These are phyloP conservation scores for Dioscorea cayenensis DNA, from an alignment of 116 monocot species.

Conservation along the genomic window DNA sequence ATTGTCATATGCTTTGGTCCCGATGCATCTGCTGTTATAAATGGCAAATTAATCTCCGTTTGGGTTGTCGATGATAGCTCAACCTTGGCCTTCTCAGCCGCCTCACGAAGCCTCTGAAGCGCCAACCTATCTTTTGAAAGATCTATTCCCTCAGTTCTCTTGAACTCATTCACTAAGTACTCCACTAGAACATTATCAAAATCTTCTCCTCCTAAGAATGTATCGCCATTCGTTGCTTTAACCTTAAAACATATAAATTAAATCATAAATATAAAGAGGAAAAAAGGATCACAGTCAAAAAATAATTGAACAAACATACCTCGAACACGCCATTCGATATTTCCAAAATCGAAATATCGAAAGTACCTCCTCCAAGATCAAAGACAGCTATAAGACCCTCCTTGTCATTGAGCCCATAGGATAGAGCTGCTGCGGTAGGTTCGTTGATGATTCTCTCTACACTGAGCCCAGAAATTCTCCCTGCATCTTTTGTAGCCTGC, in stretches of 20 bases:
- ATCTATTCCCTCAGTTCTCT: slow-evolving; percentile 15
- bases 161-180: slow-evolving; percentile 19
- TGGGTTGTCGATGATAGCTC: slow-evolving; percentile 23
- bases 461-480: slow-evolving; percentile 16
- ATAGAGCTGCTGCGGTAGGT: slow-evolving; percentile 23
- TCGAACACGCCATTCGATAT: slow-evolving; percentile 14
- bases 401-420: slow-evolving; percentile 21
- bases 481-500: slow-evolving; percentile 21
- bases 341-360: slow-evolving; percentile 12
- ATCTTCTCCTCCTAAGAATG: slow-evolving; percentile 25
- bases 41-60: slow-evolving; percentile 20
- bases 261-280: not conserved
- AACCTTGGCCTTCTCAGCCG: slow-evolving; percentile 27
- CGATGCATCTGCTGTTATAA: slow-evolving; percentile 22
- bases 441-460: slow-evolving; percentile 24
- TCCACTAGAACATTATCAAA: slow-evolving; percentile 22
- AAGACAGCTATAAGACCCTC: slow-evolving; percentile 10
- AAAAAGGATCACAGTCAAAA: not conserved
- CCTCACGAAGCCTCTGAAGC: slow-evolving; percentile 24
- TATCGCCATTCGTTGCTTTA: slow-evolving; percentile 31
- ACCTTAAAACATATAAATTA: slow-evolving; percentile 8
- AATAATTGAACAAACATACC: not conserved
- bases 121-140: slow-evolving; percentile 24
- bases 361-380: slow-evolving; percentile 11
- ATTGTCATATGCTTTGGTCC: slow-evolving; percentile 27